Evolutionary conservation across 176 grass and related monocot genomes (phyloP), one percentile per base, ranked within the genome.

Genomic region (Echinochloa phyllopogon): DNA sequence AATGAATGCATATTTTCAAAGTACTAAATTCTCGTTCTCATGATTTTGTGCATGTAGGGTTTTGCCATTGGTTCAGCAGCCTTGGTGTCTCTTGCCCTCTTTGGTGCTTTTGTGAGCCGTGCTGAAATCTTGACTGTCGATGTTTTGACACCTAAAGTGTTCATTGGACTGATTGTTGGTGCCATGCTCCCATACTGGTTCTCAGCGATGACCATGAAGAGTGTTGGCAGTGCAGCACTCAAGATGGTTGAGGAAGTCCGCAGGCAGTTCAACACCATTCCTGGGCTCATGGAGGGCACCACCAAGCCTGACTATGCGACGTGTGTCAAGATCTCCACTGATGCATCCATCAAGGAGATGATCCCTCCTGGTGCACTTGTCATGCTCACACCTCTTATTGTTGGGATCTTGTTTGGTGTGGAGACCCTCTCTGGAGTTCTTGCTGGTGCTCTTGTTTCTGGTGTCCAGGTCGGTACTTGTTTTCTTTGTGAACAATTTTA

Each of bases 161-260:
- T 97, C 85, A 97, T 97, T 86, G 94, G 94, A 3, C 69, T 97
- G 71, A 75, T 97, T 59, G 94, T 97, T 79, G 94, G 94, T 3
- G 94, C 94, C 13, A 96, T 96, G 94, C 94, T 97, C 23, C 94
- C 94, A 1, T 97, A 97, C 78, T 97, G 94, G 94, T 97, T 97
- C 86, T 97, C 94, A 9, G 94, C 94, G 3, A 97, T 97, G 94
- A 97, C 94, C 38, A 97, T 97, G 94, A 97, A 97, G 86, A 97
- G 94, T 76, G 92, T 97, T 53, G 94, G 94, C 15, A 94, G 92
- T 21, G 94, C 94, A 62, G 94, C 94, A 0, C 92, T 97, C 63
- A 89, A 97, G 76, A 97, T 97, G 95, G 95, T 97, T 29, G 95
- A 97, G 85, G 95, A 97, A 83, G 95, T 97, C 24, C 88, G 95